These are phyloP conservation scores for Penicillium brasilianum DNA, from an alignment of 2,329 filamentous ascomycete genomes.

Conservation along the genomic window DNA sequence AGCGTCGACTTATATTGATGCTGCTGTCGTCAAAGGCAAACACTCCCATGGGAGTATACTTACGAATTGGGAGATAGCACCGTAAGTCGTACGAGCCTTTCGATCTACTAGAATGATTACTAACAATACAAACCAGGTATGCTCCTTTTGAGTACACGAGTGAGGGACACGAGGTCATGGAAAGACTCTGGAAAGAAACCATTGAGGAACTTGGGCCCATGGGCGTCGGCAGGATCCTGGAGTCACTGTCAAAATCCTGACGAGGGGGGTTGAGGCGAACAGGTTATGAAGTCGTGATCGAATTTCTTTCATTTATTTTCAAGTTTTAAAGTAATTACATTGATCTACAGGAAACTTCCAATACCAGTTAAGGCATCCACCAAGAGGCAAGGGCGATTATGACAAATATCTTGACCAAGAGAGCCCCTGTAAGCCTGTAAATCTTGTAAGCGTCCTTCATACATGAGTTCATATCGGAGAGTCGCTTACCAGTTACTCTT, in stretches of 20 bases:
- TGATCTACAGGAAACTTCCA: background rate
- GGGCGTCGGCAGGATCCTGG: background rate
- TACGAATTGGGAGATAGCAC: conserved; percentile 54
- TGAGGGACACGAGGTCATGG: background rate
- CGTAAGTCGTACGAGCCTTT: conserved; percentile 8
- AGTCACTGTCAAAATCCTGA: background rate
- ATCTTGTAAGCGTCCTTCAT: background rate
- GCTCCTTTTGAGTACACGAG: background rate
- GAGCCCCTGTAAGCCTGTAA: background rate
- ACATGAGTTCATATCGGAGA: background rate
- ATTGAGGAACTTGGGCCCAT: background rate
- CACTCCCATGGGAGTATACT: conserved; percentile 60
- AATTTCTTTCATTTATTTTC: background rate
- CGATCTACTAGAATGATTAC: background rate
- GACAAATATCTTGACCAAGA: background rate
- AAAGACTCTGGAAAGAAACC: background rate
- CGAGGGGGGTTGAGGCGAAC: background rate
- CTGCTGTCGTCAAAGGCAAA: conserved; percentile 51
- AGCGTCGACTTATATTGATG: conserved; percentile 56
- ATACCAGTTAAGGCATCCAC: background rate
- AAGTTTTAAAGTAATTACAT: background rate
- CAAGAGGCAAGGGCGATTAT: background rate
- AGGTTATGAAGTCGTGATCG: no score
- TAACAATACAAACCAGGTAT: background rate
- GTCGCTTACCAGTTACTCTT: background rate